Percentiles rank a stretch among this genome's conserved stretches.
phyloP scores from a whole-genome alignment of 2,329 filamentous ascomycete genomes.

The Xylariaceae sp. region DNA sequence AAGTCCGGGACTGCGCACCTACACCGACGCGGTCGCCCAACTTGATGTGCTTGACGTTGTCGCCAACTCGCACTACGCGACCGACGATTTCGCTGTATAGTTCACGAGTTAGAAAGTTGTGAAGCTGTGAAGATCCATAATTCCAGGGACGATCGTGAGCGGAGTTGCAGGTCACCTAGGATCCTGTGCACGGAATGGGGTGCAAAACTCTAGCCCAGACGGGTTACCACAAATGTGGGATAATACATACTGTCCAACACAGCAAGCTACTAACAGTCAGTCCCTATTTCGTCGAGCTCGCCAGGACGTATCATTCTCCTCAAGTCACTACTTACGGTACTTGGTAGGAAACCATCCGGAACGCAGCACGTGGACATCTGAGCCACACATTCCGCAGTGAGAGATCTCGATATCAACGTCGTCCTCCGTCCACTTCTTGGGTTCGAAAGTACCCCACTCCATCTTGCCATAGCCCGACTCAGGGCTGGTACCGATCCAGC shows the following conservation, averaged over 20 bases:
- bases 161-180: no score
- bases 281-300: constrained; percentile 5
- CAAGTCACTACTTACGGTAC: constrained; percentile 33
- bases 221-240: not conserved
- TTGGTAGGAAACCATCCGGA: constrained; percentile 46
- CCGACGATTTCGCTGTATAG: constrained; percentile 52
- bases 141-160: not conserved
- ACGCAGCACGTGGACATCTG: constrained; percentile 54
- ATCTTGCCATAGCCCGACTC: constrained; percentile 46
- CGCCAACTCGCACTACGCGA: constrained; percentile 52
- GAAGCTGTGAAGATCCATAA: not conserved
- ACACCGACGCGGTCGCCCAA: constrained; percentile 39
- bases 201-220: not conserved
- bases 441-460: constrained; percentile 52
- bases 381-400: constrained; percentile 62
- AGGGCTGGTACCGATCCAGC: constrained; percentile 44
- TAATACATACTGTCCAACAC: constrained; percentile 48
- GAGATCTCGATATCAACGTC: constrained; percentile 61
- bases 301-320: not conserved
- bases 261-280: constrained; percentile 37
- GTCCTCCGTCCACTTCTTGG: constrained; percentile 61
- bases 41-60: constrained; percentile 46
- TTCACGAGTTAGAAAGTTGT: not conserved
- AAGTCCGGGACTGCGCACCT: constrained; percentile 55
- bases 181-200: not conserved